phyloP scores from a whole-genome alignment of 345 rosid genomes.

The Populus tremula region DNA sequence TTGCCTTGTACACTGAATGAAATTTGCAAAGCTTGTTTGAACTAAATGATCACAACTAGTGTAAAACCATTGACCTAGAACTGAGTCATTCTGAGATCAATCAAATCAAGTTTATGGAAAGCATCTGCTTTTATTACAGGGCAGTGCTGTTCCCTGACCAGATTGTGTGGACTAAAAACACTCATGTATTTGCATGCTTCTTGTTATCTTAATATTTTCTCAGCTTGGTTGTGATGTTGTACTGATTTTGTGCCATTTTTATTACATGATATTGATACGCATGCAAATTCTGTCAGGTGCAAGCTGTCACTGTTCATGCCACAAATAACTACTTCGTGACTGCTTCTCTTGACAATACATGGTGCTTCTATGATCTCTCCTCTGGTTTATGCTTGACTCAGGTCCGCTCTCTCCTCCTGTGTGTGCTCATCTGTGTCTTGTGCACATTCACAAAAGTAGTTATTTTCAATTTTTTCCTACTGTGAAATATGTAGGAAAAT shows the following conservation, averaged over 20 bases:
- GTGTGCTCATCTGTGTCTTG: not conserved
- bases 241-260: conserved; percentile 2
- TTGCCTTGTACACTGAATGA: not conserved
- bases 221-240: not conserved
- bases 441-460: not conserved
- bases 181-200: not conserved
- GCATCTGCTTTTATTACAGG: not conserved
- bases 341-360: conserved; percentile 86
- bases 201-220: not conserved
- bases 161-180: not conserved
- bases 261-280: not conserved
- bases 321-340: conserved; percentile 92
- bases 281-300: conserved; percentile 56
- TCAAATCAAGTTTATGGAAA: not conserved
- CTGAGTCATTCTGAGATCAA: not conserved
- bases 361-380: conserved; percentile 94
- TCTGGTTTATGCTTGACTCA: conserved; percentile 84
- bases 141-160: not conserved
- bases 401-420: conserved; percentile 38
- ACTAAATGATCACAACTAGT: not conserved
- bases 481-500: not conserved
- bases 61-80: not conserved
- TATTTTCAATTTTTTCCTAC: not conserved
- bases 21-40: not conserved
- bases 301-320: conserved; percentile 94